Evolutionary conservation across 139 green algal genomes (phyloP).

Genomic region (Pseudopediastrum boryanum): DNA sequence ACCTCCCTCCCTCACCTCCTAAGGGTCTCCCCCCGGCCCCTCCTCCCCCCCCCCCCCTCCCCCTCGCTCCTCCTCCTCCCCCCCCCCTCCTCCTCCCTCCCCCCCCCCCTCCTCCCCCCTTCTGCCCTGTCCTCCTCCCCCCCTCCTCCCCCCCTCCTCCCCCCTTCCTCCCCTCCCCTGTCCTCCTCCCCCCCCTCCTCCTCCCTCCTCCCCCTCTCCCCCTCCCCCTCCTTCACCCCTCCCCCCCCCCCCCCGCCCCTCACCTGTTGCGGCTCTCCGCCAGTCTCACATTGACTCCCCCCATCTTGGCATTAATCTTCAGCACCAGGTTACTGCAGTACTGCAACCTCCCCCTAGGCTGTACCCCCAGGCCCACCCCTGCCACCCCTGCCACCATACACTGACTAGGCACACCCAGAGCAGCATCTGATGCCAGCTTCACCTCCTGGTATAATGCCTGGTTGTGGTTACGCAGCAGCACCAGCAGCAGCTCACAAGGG

Average conservation of each 20-base stretch:
- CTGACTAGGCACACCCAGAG: conserved; percentile 64
- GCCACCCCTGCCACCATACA: conserved; percentile 68
- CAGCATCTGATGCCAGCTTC: conserved; percentile 65
- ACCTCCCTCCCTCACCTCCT: too few relatives aligned
- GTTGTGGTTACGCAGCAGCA: conserved; percentile 29
- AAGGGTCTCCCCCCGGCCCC: too few relatives aligned
- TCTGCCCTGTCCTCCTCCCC: too few relatives aligned
- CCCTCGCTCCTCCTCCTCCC: too few relatives aligned
- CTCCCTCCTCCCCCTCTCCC: too few relatives aligned
- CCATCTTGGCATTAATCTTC: conserved; percentile 88
- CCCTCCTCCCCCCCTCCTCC: too few relatives aligned
- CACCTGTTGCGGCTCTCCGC: conserved; percentile 32
- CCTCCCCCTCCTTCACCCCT: too few relatives aligned
- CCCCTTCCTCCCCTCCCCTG: too few relatives aligned
- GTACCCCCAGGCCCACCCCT: conserved; percentile 39
- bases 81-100: too few relatives aligned
- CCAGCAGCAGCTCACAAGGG: conserved; percentile 32
- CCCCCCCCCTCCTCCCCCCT: too few relatives aligned
- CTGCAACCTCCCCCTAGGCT: conserved; percentile 51
- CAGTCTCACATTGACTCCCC: conserved; percentile 63
- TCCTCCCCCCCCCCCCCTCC: too few relatives aligned
- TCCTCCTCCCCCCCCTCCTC: too few relatives aligned
- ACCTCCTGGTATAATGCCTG: conserved; percentile 58
- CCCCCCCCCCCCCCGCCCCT: not conserved
- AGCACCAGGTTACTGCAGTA: conserved; percentile 74